Base-by-base conservation (phyloP, 2,329 filamentous ascomycete genomes). In the Colletotrichum trifolii region DNA sequence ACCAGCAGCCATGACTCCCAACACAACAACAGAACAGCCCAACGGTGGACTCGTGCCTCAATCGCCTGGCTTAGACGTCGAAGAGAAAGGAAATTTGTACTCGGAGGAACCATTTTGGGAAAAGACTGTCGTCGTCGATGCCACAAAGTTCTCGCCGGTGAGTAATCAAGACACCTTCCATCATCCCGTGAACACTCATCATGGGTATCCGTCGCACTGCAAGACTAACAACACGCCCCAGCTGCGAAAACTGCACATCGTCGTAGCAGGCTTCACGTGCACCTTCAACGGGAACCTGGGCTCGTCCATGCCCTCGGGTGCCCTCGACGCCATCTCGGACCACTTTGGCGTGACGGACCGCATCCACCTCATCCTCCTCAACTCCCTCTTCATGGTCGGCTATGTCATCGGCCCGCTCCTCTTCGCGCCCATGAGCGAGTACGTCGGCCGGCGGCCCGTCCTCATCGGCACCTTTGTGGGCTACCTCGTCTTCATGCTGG, bases 271-370 rank as follows among this genome's bases (percentile, higher is more conserved):
- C 25, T 76, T 78, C 62, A 76, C 73, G 2, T 77, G 75, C 57
- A 78, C 75, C 9, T 75, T 78, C 64, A 77, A 76, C 25, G 73
- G 75, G 35, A 77, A 77, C 66, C 73, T 77, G 38, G 75, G 76
- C 10, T 76, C 75, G 2, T 76, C 75, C 4, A 75, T 77, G 69
- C 75, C 75, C 8, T 76, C 74, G 1, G 76, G 75, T 1, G 75
- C 75, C n/a, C 73, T 77, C n/a, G 68, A 75, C n/a, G 69, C 73
- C 63, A 75, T 77, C 38, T 65, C 73, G 13, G 69, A 70, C 7
- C 67, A 71, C 12, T 77, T 77, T 53, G 43, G 55, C 12, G 71
- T 77, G 47, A 61, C 71, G 6, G 48, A 68, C 43, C 69, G 68
- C 34, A 54, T 72, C 5, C 68, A 74, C 13, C 73, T 77, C 10